Evolutionary conservation across 1,284 basidiomycete genomes (phyloP).

Genomic region (Termitomyces sp.): DNA sequence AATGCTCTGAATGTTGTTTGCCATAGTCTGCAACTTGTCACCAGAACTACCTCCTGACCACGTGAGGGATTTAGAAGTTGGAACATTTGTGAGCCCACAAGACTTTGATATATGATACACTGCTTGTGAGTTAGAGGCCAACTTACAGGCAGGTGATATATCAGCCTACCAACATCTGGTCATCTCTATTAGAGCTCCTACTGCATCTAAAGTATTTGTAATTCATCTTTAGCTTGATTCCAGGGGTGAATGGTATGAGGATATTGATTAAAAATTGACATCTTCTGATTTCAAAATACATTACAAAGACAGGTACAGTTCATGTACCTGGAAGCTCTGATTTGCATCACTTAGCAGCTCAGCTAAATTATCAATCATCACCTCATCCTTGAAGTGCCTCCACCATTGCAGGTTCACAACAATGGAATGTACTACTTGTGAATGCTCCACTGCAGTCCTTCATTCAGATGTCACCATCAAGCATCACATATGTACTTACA

Average conservation of each 20-base stretch:
- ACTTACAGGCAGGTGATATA: no score
- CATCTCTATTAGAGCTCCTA: background rate
- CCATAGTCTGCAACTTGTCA: no score
- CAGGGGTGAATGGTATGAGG: conserved; percentile 6
- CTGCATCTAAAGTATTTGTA: background rate
- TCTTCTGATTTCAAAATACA: background rate
- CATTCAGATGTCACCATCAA: background rate
- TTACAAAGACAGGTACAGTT: background rate
- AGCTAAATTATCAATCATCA: conserved; percentile 3
- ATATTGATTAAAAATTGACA: conserved; percentile 16
- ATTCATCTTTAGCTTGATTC: background rate
- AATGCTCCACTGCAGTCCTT: conserved; percentile 9
- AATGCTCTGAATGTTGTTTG: no score
- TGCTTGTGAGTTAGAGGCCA: no score
- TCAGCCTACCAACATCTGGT: no score
- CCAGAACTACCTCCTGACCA: no score
- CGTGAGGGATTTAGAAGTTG: background rate
- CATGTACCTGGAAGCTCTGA: conserved; percentile 7
- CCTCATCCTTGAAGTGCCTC: conserved; percentile 9
- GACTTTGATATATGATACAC: no score
- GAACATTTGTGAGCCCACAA: no score
- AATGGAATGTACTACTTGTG: conserved; percentile 9
- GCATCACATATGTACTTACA: no score
- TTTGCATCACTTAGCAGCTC: conserved; percentile 11
- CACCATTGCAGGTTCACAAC: conserved; percentile 7